Evolutionary conservation across 257 asterid genomes (phyloP).

Genomic region (Solanum piurae): DNA sequence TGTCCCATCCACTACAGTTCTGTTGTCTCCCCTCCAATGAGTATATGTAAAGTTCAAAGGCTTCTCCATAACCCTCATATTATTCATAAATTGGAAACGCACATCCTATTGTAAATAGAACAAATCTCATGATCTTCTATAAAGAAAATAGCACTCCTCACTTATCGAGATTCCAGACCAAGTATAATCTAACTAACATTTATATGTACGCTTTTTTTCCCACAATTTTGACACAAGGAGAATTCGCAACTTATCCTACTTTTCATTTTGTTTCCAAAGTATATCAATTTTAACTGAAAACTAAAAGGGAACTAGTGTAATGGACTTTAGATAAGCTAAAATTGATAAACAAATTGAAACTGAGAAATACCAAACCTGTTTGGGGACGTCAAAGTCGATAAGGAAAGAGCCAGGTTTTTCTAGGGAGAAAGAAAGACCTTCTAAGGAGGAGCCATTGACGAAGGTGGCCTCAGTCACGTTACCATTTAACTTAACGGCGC

Average conservation of each 20-base stretch:
- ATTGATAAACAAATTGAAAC: background rate
- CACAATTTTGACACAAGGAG: background rate
- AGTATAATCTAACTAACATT: background rate
- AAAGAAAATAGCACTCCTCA: background rate
- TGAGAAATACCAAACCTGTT: background rate
- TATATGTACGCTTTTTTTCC: background rate
- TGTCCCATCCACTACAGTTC: slow-evolving; percentile 18
- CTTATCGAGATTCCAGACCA: background rate
- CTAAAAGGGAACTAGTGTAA: too few species aligned
- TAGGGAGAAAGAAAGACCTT: slow-evolving; percentile 12
- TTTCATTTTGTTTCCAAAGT: too few species aligned
- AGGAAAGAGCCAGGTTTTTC: slow-evolving; percentile 18
- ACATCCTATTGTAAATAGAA: slow-evolving; percentile 10
- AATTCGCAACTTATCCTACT: background rate
- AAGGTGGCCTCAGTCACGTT: slow-evolving; percentile 11
- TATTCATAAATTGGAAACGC: slow-evolving; percentile 24
- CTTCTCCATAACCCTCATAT: slow-evolving; percentile 11
- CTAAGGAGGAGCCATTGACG: slow-evolving; percentile 4
- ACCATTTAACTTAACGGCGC: slow-evolving; percentile 14
- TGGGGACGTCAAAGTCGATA: slow-evolving; percentile 20
- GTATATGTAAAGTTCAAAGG: slow-evolving; percentile 22
- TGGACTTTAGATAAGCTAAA: background rate
- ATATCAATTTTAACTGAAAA: too few species aligned
- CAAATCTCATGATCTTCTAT: background rate
- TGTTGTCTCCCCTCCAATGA: slow-evolving; percentile 22